Evolutionary conservation across 306 rosid species (phyloP), one percentile per base, ranked within the genome.

Genomic region (Gillenia trifoliata): DNA sequence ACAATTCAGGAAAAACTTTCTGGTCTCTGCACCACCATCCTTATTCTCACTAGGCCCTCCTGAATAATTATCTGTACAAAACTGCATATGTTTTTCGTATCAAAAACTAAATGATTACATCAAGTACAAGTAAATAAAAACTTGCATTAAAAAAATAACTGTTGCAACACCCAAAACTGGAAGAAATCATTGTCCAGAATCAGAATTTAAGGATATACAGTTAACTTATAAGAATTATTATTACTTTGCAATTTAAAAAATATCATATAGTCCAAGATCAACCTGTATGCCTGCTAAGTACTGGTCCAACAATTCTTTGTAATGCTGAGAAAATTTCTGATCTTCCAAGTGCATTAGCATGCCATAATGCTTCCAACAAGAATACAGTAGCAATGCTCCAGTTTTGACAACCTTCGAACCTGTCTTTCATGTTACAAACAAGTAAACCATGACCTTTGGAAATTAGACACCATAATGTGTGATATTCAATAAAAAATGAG

Each of bases 341-440:
- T 89, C 96, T 86, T 93, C 96, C 89, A 93, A 83, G 80, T 79
- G 82, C 65, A 93, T 82, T 60, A 93, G 88, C 82, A 78, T 55
- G 79, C 88, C 79, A 80, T 91, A 93, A 83, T 93, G 98, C 88
- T 92, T 93, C 98, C 98, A 93, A 88, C 98, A 93, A 81, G 98
- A 93, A 83, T 85, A 85, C 61, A 93, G 90, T 49, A 93, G 84
- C 86, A 88, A 71, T 55, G 83, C 85, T 78, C 92, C 94, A 66
- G 90, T 83, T 82, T 80, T 88, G 71, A 84, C 74, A 79, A 83
- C 83, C 82, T 83, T 85, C 70, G 85, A 80, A 71, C 84, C 96
- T 83, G 92, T 81, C 83, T 84, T 83, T 72, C 83, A 83, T 77
- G 66, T 75, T 73, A 79, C 75, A 80, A 77, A 80, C 72, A 81